These are phyloP conservation scores for Fusarium incarnatum DNA, from an alignment of 2,329 filamentous ascomycete species.

Conservation along the genomic window DNA sequence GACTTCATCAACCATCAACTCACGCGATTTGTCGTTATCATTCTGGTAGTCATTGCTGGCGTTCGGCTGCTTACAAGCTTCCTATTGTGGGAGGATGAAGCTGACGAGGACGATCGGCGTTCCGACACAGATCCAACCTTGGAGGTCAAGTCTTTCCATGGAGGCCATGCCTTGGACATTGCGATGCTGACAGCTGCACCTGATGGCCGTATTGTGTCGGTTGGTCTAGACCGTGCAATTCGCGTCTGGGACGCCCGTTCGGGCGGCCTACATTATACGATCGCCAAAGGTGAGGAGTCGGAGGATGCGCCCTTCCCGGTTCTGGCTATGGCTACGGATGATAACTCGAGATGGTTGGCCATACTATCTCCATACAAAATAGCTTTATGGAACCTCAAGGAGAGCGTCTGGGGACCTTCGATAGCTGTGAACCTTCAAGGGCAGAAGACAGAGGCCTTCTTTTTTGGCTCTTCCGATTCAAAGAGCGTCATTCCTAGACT, in stretches of 20 bases:
- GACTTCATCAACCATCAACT: constrained; percentile 74
- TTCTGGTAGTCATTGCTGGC: constrained; percentile 71
- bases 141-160: constrained; percentile 68
- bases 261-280: constrained; percentile 56
- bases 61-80: constrained; percentile 80
- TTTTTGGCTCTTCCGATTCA: constrained; percentile 64
- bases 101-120: constrained; percentile 59
- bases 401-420: constrained; percentile 67
- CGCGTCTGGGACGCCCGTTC: constrained; percentile 72
- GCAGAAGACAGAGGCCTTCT: constrained; percentile 71
- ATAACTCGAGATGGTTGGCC: constrained; percentile 73
- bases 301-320: constrained; percentile 67
- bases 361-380: constrained; percentile 70
- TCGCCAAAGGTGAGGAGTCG: constrained; percentile 56
- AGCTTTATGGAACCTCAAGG: constrained; percentile 71
- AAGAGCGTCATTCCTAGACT: constrained; percentile 58
- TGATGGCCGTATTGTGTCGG: constrained; percentile 74
- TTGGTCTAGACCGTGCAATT: constrained; percentile 76
- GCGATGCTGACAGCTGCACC: constrained; percentile 71
- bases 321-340: constrained; percentile 72
- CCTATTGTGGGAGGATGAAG: constrained; percentile 74
- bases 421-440: constrained; percentile 63
- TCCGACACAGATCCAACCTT: constrained; percentile 63
- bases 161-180: constrained; percentile 77
- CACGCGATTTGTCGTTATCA: constrained; percentile 69